Evolutionary conservation across 495 filamentous ascomycete species (phyloP).

Genomic region (Annulohypoxylon bovei): DNA sequence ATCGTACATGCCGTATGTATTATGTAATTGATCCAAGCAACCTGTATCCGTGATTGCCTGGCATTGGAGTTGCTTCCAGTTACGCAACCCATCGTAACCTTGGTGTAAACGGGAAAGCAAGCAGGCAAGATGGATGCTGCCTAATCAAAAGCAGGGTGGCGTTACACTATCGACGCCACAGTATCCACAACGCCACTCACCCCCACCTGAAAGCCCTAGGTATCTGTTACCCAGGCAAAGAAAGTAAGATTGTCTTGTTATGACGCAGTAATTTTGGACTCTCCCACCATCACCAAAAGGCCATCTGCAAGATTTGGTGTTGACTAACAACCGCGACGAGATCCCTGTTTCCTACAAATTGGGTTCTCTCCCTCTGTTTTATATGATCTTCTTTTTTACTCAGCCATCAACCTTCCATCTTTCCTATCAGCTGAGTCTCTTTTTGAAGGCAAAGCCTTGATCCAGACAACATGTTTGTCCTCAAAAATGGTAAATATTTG

Average conservation of each 20-base stretch:
- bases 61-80: neutral
- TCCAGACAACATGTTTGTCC: conserved; percentile 48
- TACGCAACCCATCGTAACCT: neutral
- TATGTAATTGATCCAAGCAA: neutral
- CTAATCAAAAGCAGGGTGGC: conserved; percentile 5
- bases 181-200: neutral
- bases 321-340: conserved; percentile 12
- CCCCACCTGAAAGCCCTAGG: neutral
- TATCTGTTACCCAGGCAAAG: conserved; percentile 28
- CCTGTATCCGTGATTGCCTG: neutral
- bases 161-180: conserved; percentile 14
- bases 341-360: conserved; percentile 20
- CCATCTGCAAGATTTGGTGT: conserved; percentile 14
- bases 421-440: neutral
- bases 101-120: neutral
- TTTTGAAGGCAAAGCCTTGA: conserved; percentile 2
- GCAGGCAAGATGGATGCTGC: neutral
- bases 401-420: neutral
- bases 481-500: conserved; percentile 47
- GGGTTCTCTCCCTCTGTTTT: neutral
- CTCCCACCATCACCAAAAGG: conserved; percentile 10
- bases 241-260: conserved; percentile 32
- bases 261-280: conserved; percentile 31
- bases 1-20: too few species aligned
- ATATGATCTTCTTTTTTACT: neutral